These are phyloP conservation scores for Boletus rubescentipes DNA, from an alignment of 768 basidiomycete species.

Conservation along the genomic window DNA sequence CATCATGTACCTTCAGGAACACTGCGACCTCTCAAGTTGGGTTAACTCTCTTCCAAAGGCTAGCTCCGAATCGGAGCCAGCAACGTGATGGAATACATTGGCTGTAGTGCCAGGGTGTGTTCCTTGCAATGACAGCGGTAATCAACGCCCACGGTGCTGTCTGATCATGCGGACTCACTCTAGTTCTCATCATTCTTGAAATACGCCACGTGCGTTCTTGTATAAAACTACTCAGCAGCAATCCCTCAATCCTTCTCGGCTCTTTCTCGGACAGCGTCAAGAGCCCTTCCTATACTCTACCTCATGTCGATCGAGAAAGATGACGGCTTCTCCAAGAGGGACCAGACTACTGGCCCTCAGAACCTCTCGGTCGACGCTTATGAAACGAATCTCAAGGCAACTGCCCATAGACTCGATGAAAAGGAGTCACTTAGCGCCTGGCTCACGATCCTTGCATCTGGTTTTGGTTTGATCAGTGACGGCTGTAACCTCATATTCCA, in stretches of 20 bases:
- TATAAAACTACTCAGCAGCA: conserved; percentile 21
- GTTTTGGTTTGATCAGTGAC: conserved; percentile 65
- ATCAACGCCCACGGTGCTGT: neutral
- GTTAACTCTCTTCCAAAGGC: conserved; percentile 2
- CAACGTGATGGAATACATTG: neutral
- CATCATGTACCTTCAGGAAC: neutral
- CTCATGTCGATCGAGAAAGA: conserved; percentile 26
- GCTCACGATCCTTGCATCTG: conserved; percentile 64
- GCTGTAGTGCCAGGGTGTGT: conserved; percentile 4
- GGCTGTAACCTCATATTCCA: conserved; percentile 42
- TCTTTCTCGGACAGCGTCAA: neutral
- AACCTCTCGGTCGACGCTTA: conserved; percentile 26
- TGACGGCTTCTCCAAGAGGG: conserved; percentile 3
- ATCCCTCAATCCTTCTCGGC: neutral
- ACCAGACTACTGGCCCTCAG: conserved; percentile 6
- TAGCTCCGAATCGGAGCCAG: neutral
- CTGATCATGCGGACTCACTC: neutral
- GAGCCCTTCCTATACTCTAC: neutral
- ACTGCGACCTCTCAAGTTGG: conserved; percentile 5
- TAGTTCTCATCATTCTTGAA: neutral
- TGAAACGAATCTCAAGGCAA: conserved; percentile 22
- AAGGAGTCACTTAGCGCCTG: conserved; percentile 54
- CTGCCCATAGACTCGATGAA: conserved; percentile 22
- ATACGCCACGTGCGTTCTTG: conserved; percentile 22
- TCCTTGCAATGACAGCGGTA: conserved; percentile 6